Evolutionary conservation across 345 rosid genomes (phyloP).

Genomic region (Anastatica hierochuntica): DNA sequence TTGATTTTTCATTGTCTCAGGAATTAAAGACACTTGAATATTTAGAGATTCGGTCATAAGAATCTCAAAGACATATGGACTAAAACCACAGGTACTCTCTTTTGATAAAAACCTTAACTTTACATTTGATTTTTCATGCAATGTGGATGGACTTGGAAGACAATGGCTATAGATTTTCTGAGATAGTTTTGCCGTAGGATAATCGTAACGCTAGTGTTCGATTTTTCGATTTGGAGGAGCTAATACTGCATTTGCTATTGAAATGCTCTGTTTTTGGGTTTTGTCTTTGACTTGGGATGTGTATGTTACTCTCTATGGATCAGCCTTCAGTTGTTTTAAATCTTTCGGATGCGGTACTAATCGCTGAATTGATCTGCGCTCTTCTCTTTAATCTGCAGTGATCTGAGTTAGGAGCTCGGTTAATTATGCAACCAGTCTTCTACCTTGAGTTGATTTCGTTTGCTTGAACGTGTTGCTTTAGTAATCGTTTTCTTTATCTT

Average conservation of each 20-base stretch:
- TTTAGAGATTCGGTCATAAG: constrained; percentile 1
- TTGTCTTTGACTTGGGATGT: background rate
- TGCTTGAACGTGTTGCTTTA: background rate
- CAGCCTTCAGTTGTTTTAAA: too few relatives aligned
- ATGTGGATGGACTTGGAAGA: too few relatives aligned
- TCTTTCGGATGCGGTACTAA: too few relatives aligned
- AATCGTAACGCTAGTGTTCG: too few relatives aligned
- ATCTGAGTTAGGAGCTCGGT: too few relatives aligned
- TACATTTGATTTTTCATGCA: background rate
- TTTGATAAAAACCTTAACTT: too few relatives aligned
- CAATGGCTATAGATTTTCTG: background rate
- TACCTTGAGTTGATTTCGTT: too few relatives aligned
- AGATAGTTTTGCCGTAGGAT: too few relatives aligned
- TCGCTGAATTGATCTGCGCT: background rate
- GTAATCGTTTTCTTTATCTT: background rate
- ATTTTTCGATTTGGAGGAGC: background rate
- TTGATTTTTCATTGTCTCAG: background rate
- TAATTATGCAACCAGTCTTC: too few relatives aligned
- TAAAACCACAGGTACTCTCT: constrained; percentile 14
- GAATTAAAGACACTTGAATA: constrained; percentile 14
- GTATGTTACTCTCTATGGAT: background rate
- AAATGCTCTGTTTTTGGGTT: constrained; percentile 7
- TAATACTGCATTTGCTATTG: background rate
- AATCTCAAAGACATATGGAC: constrained; percentile 13
- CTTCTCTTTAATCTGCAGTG: background rate